Evolutionary conservation across 768 basidiomycete genomes (phyloP), one percentile per base, ranked within the genome.

Genomic region (Fistulinella prunicolor): DNA sequence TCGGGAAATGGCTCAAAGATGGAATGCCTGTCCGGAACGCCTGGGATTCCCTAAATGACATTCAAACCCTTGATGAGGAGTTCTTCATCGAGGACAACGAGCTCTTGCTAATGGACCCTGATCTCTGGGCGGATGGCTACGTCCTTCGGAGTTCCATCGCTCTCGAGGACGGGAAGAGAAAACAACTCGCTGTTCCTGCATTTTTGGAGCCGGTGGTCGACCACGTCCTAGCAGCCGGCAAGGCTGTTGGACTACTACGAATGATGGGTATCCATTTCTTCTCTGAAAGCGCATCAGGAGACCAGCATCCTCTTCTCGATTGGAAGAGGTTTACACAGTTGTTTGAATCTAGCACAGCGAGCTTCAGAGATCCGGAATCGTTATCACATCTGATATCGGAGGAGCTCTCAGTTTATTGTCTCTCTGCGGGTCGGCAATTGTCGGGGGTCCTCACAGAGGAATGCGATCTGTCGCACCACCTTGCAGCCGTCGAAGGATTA

Each of bases 51-150:
- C 42, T 52, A 21, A 55, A 63, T 14, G 52, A 55, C 16, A 49
- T 39, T 30, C 57, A 38, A 44, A 44, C 51, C 36, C 70, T 85
- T 1, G 82, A 85, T 17, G 83, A 84, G 10, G 89, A 93, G 58
- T 90, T 90, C 67, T 91, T 92, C 65, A 80, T 93, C 38, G 85
- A 86, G 58, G 78, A 79, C 51, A 88, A 78, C 57, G 83, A 81
- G 17, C 70, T 87, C 37, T 76, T 77, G 2, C 60, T 85, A 19
- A 52, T 81, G 58, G 84, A 86, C 57, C 84, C 83, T 0, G 86
- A 90, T 47, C 89, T 89, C 59, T 93, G 89, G 89, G 70, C 75
- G 24, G 82, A 87, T 35, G 86, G 85, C 0, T 90, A 85, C 64
- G 69, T 70, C 3, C 62, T 89, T 50, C 68, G 82, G 32, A 76